Base-by-base conservation (phyloP, 1,139 yeast species). In the Geotrichum siamense region DNA sequence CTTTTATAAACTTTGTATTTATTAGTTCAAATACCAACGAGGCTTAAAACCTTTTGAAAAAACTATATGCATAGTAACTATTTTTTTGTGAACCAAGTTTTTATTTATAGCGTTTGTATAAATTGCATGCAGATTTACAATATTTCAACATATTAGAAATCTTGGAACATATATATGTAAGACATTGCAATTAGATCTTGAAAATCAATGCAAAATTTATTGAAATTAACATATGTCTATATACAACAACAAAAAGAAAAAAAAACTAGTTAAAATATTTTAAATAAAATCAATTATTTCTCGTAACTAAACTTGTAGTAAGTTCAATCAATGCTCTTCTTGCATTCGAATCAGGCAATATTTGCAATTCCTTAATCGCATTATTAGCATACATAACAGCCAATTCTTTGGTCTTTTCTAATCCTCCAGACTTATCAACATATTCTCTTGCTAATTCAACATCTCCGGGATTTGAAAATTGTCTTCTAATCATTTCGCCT, bases 331-430 rank as follows among this genome's bases (percentile, higher is more conserved):
- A 71, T 2, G 97, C 97, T 51, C 85, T 78, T 55, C 95, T 73
- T 13, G 96, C 84, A 57, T 85, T 94, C 20, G 94, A 80, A 51
- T 82, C 89, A 1, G 98, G 98, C 40, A 91, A 71, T 2, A 67
- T 70, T 20, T 56, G 60, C 53, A 91, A 70, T 58, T 86, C 84
- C 12, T 65, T 65, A 50, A 87, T 69, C 0, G 98, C 98, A 48
- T 72, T 76, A 47, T 73, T 71, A 55, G 94, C 82, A 60, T 86
- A 91, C 36, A 74, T 73, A 48, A 78, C 73, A 0, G 98, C 98
- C 69, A 93, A 69, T 45, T 70, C 68, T 53, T 79, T 72, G 0
- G 98, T 89, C 60, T 82, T 75, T 47, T 72, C 79, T 28, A 93
- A 79, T 9, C 97, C 97, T 32, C 76, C 67, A 50, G 82, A 76